Conservation (phyloP, 2,329 filamentous ascomycete genomes). For the Pestalotiopsis sp. region DNA sequence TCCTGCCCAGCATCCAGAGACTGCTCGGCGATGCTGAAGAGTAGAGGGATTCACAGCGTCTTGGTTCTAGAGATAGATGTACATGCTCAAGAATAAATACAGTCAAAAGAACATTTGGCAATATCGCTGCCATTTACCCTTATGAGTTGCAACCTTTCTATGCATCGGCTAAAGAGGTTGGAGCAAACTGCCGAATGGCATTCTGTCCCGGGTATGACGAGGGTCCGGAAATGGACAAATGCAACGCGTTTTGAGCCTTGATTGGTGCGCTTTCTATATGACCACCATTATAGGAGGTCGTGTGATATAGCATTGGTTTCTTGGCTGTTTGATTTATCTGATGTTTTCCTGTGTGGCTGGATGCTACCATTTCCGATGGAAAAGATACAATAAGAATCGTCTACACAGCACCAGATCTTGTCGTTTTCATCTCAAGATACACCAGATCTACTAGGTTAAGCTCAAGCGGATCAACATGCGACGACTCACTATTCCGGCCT, state of each 20-base stretch:
- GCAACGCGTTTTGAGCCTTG: neutral
- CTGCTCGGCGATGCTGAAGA: constrained; percentile 25
- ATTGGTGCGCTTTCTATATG: neutral
- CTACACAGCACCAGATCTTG: too few species aligned
- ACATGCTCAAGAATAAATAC: neutral
- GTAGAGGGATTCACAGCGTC: neutral
- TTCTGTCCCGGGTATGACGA: neutral
- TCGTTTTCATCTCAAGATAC: too few species aligned
- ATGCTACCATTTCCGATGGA: too few species aligned
- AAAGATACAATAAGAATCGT: too few species aligned
- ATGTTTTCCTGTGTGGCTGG: neutral
- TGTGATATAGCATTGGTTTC: neutral
- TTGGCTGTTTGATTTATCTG: neutral
- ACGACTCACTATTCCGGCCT: neutral
- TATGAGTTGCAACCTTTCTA: neutral
- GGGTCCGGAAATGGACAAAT: neutral
- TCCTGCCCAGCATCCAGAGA: constrained; percentile 33
- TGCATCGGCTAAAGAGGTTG: neutral
- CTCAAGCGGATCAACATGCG: neutral
- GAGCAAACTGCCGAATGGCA: neutral
- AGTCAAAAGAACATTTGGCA: neutral
- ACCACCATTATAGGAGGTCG: neutral
- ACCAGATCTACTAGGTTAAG: neutral
- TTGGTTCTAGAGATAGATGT: too few species aligned
- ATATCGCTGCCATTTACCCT: neutral